phyloP scores from a whole-genome alignment of 257 asterid genomes.

The Pogostemon cablin region DNA sequence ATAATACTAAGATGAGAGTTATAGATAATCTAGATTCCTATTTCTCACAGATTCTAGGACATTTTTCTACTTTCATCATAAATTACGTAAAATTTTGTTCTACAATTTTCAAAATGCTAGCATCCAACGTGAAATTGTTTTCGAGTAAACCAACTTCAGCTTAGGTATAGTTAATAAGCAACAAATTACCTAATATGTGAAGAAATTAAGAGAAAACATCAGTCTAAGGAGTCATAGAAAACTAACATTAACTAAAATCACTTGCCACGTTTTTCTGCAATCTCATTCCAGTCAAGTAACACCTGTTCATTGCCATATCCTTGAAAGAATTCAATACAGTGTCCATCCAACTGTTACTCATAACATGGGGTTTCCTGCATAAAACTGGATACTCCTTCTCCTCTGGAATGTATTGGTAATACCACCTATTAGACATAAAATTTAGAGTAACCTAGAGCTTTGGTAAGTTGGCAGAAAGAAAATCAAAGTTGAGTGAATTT shows the following conservation, averaged over 20 bases:
- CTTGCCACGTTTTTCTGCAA: slow-evolving; percentile 78
- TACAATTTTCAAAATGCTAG: background rate
- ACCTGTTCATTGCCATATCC: slow-evolving; percentile 54
- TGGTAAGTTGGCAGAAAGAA: background rate
- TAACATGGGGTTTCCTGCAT: slow-evolving; percentile 61
- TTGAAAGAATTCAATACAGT: slow-evolving; percentile 41
- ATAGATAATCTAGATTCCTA: background rate
- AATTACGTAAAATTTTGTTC: background rate
- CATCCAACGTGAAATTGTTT: background rate
- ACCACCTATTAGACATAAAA: slow-evolving; percentile 55
- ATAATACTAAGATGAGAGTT: background rate
- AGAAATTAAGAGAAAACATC: slow-evolving; percentile 13
- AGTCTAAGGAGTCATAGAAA: background rate
- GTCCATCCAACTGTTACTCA: slow-evolving; percentile 53
- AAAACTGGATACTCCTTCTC: slow-evolving; percentile 92
- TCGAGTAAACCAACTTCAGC: background rate
- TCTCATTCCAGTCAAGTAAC: slow-evolving; percentile 92
- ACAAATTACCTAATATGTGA: background rate
- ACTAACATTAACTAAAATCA: slow-evolving; percentile 4
- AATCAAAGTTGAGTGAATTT: slow-evolving; percentile 20
- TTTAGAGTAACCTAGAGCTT: background rate
- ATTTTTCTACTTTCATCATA: background rate
- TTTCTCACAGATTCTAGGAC: background rate
- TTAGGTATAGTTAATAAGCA: background rate
- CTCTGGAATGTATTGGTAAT: slow-evolving; percentile 82